Percentiles rank a stretch among this genome's conserved stretches.
Evolutionary conservation across 306 rosid genomes (phyloP).

Genomic region (Quercus wislizeni): DNA sequence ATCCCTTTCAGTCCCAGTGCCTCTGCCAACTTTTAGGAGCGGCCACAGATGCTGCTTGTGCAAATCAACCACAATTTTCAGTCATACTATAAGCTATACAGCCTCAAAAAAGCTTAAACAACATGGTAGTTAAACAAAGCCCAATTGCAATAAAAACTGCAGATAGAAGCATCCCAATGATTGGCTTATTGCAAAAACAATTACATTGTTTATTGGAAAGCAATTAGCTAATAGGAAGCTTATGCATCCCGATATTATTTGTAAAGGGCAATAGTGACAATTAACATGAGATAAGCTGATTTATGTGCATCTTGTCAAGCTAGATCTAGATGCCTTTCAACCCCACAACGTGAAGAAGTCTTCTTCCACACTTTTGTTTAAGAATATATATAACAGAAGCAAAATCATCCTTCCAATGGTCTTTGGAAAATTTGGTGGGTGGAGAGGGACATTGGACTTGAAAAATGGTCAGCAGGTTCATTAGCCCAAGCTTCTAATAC

Average conservation of each 20-base stretch:
- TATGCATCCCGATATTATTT: not conserved
- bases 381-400: not conserved
- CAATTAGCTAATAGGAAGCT: not conserved
- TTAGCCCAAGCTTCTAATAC: no score
- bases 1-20: conserved; percentile 56
- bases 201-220: not conserved
- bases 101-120: not conserved
- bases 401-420: not conserved
- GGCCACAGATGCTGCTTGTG: conserved; percentile 92
- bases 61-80: not conserved
- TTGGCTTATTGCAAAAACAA: not conserved
- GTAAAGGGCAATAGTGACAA: no score
- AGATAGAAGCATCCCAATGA: not conserved
- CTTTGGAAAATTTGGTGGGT: not conserved
- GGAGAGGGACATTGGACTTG: not conserved
- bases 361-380: not conserved
- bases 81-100: not conserved
- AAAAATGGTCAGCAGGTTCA: no score
- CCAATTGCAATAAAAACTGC: not conserved
- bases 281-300: not conserved
- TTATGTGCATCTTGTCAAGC: not conserved
- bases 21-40: conserved; percentile 73
- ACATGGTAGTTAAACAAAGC: not conserved
- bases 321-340: not conserved
- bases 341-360: no score